Percentiles rank a stretch among this genome's conserved stretches.
phyloP scores from a whole-genome alignment of 1,139 yeast genomes.

The Saccharomyces hybrid region DNA sequence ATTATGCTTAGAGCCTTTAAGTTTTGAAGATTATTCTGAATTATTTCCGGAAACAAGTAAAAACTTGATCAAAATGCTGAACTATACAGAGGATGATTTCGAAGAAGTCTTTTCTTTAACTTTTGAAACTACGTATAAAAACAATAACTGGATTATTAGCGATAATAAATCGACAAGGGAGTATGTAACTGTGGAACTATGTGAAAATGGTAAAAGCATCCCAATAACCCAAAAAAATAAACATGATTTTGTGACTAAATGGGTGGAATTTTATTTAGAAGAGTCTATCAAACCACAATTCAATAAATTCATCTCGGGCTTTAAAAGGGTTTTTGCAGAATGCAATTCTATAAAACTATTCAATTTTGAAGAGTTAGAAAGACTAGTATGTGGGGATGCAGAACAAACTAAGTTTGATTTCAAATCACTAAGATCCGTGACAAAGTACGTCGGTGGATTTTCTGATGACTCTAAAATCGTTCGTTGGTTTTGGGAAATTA shows the following conservation, averaged over 20 bases:
- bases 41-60: slow-evolving; percentile 60
- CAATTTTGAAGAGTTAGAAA: slow-evolving; percentile 71
- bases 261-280: slow-evolving; percentile 53
- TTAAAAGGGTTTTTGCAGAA: slow-evolving; percentile 58
- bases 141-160: slow-evolving; percentile 33
- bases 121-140: slow-evolving; percentile 41
- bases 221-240: slow-evolving; percentile 52
- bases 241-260: slow-evolving; percentile 51
- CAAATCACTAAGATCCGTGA: slow-evolving; percentile 57
- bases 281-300: slow-evolving; percentile 49
- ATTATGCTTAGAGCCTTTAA: slow-evolving; percentile 49
- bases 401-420: slow-evolving; percentile 52
- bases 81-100: slow-evolving; percentile 41
- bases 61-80: slow-evolving; percentile 49
- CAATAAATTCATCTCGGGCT: slow-evolving; percentile 58
- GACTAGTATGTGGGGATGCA: slow-evolving; percentile 70
- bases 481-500: slow-evolving; percentile 80
- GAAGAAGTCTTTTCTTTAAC: slow-evolving; percentile 40
- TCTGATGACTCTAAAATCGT: slow-evolving; percentile 37
- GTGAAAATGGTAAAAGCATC: slow-evolving; percentile 47
- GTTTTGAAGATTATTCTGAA: slow-evolving; percentile 55
- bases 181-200: slow-evolving; percentile 40
- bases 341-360: slow-evolving; percentile 75
- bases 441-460: slow-evolving; percentile 63
- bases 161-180: slow-evolving; percentile 12